Evolutionary conservation across 352 stramenopile genomes (phyloP).

Genomic region (Phytopythium kandeliae): DNA sequence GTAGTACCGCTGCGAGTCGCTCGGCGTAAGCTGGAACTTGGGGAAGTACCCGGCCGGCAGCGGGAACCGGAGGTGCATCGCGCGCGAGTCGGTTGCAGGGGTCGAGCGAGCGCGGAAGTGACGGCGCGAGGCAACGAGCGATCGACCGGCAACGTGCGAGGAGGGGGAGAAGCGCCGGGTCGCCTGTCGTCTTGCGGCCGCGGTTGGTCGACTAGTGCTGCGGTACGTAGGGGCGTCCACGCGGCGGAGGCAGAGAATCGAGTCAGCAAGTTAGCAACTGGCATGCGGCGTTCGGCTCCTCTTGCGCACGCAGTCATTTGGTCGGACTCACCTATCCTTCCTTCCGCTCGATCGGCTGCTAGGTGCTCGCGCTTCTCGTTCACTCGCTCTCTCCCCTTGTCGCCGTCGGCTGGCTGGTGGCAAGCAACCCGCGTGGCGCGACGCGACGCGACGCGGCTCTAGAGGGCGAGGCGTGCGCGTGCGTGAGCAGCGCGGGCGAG

Average conservation of each 20-base stretch:
- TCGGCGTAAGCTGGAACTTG: constrained; percentile 57
- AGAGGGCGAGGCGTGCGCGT: too few relatives aligned
- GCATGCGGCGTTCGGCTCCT: neutral
- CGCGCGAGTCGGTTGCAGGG: neutral
- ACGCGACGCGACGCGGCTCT: too few relatives aligned
- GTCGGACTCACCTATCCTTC: neutral
- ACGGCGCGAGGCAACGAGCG: too few relatives aligned
- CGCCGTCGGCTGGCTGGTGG: too few relatives aligned
- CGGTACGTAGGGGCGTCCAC: neutral
- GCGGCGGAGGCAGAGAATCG: neutral
- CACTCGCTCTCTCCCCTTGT: too few relatives aligned
- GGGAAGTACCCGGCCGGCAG: constrained; percentile 63
- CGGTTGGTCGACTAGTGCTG: neutral
- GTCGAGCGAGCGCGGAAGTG: neutral
- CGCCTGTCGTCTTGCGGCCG: neutral
- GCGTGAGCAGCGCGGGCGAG: too few relatives aligned
- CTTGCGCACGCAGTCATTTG: neutral
- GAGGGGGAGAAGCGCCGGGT: too few relatives aligned
- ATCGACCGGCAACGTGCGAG: neutral
- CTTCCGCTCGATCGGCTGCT: neutral
- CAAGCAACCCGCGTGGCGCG: too few relatives aligned
- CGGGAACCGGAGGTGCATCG: constrained; percentile 73
- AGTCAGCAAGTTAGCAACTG: neutral
- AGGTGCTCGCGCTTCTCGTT: too few relatives aligned
- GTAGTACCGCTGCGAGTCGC: constrained; percentile 47